Evolutionary conservation across 352 stramenopile species (phyloP), one percentile per base, ranked within the genome.

Genomic region (Phytophthora hybrid): DNA sequence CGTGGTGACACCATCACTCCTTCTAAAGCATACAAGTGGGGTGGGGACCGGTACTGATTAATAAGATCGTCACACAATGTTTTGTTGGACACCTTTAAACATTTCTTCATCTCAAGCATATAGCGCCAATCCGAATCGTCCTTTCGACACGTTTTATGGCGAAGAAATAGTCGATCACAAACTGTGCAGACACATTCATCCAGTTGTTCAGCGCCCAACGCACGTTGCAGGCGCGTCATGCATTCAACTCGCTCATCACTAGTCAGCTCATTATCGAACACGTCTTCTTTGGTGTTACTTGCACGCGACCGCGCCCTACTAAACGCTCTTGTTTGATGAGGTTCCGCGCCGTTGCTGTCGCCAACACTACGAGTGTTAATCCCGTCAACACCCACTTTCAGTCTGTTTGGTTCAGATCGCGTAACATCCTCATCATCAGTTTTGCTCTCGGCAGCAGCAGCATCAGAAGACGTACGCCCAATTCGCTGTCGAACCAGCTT

Each of bases 101-200:
- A 34, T 19, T 14, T 10, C 51, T 44, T 59, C 53, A 46, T 44
- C 13, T 44, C 10, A 18, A 44, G 10, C 53, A 59, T 59, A 13
- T 59, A 59, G 4, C 16, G 7, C 7, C 53, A 44, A 5, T 59
- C 53, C 1, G 3, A 44, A 21, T 59, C 53, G 8, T 46, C 29
- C 1, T 21, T 2, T 18, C 52, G 52, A 10, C n/a, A 10, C 1
- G 23, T n/a, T 44, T 65, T 19, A 19, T 46, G 37, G 10, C 58
- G 5, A n/a, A 65, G 37, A 4, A 47, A 26, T 6, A 49, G 14
- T 5, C 58, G 19, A 26, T 65, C 58, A 46, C 58, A 65, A 3
- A 65, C 37, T 16, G 23, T n/a, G 46, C 44, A 65, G 13, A 65
- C 56, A 63, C 56, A 63, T 53, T 63, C 37, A 34, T 54, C 56